A percentile compares a stretch with the other conserved stretches of the same genome.
Conservation (phyloP, 108 stramenopile genomes). For the Nannochloropsis granulata region DNA sequence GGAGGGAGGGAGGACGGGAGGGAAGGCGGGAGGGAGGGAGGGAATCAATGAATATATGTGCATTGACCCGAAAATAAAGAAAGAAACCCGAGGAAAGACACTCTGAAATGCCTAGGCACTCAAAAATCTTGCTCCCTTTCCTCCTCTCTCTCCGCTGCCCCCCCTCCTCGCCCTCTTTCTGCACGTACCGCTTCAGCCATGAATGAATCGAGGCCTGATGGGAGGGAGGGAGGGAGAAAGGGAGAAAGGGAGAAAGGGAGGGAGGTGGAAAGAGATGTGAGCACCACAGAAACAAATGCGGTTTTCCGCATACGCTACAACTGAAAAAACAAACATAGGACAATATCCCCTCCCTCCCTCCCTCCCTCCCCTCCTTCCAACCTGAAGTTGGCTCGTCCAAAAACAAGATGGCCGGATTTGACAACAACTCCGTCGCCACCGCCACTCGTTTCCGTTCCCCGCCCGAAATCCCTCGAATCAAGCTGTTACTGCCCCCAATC, state of each 20-base stretch:
- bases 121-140: background rate
- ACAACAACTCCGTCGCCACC: conserved; percentile 26
- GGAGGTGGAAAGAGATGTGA: too few relatives aligned
- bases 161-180: background rate
- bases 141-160: background rate
- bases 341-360: background rate
- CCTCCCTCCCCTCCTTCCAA: background rate
- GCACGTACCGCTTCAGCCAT: conserved; percentile 17
- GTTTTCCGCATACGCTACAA: background rate
- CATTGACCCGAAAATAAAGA: background rate
- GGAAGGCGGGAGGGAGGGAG: background rate
- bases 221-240: background rate
- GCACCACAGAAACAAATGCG: too few relatives aligned
- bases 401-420: conserved; percentile 18
- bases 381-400: conserved; percentile 34
- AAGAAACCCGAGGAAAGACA: background rate
- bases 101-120: background rate
- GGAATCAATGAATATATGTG: background rate
- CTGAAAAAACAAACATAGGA: background rate
- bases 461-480: conserved; percentile 38
- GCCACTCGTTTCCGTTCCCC: conserved; percentile 42
- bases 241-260: too few relatives aligned
- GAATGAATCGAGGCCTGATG: conserved; percentile 14
- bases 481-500: background rate
- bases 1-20: background rate